A percentile compares a stretch with the other conserved stretches of the same genome.
phyloP scores from a whole-genome alignment of 2,329 filamentous ascomycete species.

The Fusarium sp. region DNA sequence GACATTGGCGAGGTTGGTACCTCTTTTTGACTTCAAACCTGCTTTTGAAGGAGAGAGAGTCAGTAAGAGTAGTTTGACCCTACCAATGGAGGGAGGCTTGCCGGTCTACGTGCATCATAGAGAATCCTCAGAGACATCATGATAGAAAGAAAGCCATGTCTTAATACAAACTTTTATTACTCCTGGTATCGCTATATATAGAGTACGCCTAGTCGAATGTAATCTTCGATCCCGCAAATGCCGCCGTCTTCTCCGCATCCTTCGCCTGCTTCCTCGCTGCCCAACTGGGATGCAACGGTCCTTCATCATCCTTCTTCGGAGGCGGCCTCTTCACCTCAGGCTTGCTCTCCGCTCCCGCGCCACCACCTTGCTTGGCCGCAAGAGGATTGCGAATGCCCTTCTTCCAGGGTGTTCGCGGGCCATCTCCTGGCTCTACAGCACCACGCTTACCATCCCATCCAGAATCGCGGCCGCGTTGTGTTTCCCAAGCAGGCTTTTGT shows the following conservation, averaged over 20 bases:
- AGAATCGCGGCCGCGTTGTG: slow-evolving; percentile 54
- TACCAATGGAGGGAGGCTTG: slow-evolving; percentile 72
- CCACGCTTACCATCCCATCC: slow-evolving; percentile 70
- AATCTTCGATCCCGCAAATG: slow-evolving; percentile 69
- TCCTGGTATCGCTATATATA: slow-evolving; percentile 36
- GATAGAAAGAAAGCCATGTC: too few species aligned
- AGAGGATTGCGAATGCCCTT: slow-evolving; percentile 58
- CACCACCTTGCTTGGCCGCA: slow-evolving; percentile 28
- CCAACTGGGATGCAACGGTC: slow-evolving; percentile 73
- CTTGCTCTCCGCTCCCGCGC: background rate
- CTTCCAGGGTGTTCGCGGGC: slow-evolving; percentile 63
- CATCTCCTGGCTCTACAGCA: slow-evolving; percentile 61
- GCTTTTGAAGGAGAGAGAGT: slow-evolving; percentile 60
- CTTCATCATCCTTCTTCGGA: slow-evolving; percentile 61
- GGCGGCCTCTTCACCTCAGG: slow-evolving; percentile 31
- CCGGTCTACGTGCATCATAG: slow-evolving; percentile 50
- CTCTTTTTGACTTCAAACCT: slow-evolving; percentile 62
- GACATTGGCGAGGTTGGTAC: slow-evolving; percentile 62
- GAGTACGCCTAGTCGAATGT: slow-evolving; percentile 61
- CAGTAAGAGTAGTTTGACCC: slow-evolving; percentile 70
- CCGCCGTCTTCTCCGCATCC: slow-evolving; percentile 63
- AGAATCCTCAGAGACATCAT: background rate
- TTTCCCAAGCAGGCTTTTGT: slow-evolving; percentile 52
- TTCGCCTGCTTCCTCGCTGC: slow-evolving; percentile 72
- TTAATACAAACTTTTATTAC: slow-evolving; percentile 28